Evolutionary conservation across 2,329 filamentous ascomycete genomes (phyloP), one percentile per base, ranked within the genome.

Genomic region (Exserohilum turcica): DNA sequence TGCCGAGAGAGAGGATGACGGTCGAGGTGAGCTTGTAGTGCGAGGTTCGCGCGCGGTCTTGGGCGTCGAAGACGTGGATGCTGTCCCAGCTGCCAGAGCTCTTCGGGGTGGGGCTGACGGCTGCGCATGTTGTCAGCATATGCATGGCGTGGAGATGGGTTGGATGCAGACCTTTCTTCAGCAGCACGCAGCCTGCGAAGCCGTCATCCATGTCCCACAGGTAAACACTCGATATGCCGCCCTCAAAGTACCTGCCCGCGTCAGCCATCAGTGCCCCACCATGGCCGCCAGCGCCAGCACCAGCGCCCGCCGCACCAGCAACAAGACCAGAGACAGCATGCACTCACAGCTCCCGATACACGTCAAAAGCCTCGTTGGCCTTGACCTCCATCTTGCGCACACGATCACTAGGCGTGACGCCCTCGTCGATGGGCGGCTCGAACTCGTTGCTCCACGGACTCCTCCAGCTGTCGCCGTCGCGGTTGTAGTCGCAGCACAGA

Each of bases 401-500:
- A 51, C 92, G 82, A 76, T 97, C 94, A 67, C 89, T 93, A 0
- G 93, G 93, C 10, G 95, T 86, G 1, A 92, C 91, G 1, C 91
- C 91, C 72, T 96, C 92, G 43, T 82, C 83, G 55, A 96, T 83
- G 12, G 92, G 89, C 15, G 93, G 94, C 74, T 97, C 92, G 76
- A 99, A 99, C 77, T 96, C 90, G 79, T 97, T 97, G 79, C 89
- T 94, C 94, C 94, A 99, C n/a, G 94, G 94, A 62, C 91, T 96
- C 59, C 94, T 89, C 84, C 96, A 96, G 78, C 90, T 95, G 79
- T 97, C 93, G 59, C 94, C 94, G 78, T 99, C 94, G 61, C 94
- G 92, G 83, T 99, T 99, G 84, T 99, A 99, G 84, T 99, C 94
- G 82, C 94, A 99, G 70, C 97, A 89, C 45, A 99, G 86, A 80